Conservation (phyloP, 768 basidiomycete genomes). For the Austroboletus eburneus region DNA sequence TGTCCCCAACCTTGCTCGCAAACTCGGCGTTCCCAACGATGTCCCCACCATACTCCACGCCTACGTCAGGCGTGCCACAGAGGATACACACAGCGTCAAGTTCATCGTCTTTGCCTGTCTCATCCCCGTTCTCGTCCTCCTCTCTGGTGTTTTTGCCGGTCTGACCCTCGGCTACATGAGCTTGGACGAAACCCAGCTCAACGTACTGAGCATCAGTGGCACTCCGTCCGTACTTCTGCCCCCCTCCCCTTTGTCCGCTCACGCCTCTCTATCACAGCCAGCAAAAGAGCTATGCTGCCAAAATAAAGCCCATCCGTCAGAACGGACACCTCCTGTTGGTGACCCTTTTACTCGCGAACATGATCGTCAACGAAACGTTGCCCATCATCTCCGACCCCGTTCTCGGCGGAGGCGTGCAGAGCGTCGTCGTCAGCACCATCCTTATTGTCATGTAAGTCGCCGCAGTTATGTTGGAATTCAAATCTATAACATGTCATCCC, state of each 20-base stretch:
- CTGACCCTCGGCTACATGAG: constrained; percentile 91
- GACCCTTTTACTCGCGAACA: constrained; percentile 80
- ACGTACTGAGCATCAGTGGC: constrained; percentile 81
- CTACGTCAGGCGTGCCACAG: constrained; percentile 30
- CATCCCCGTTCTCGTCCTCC: constrained; percentile 78
- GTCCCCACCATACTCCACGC: constrained; percentile 20
- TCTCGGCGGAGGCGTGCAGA: constrained; percentile 72
- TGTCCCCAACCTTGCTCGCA: constrained; percentile 39
- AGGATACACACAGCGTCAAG: constrained; percentile 15
- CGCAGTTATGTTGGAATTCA: too few species aligned
- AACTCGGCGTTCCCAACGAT: constrained; percentile 5
- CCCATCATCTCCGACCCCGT: constrained; percentile 80
- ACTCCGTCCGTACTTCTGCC: constrained; percentile 55
- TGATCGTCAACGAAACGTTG: constrained; percentile 88
- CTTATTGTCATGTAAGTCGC: constrained; percentile 80
- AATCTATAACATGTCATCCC: too few species aligned
- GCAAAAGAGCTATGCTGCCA: constrained; percentile 76
- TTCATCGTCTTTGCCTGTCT: constrained; percentile 48
- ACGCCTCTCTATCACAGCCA: constrained; percentile 40
- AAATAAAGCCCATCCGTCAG: constrained; percentile 82
- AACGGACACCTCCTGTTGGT: constrained; percentile 82
- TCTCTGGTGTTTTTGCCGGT: constrained; percentile 88
- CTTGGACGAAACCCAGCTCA: constrained; percentile 87
- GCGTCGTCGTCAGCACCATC: constrained; percentile 78
- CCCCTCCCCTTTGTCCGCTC: background rate